Evolutionary conservation across 768 basidiomycete genomes (phyloP).

Genomic region (Lactarius indigo): DNA sequence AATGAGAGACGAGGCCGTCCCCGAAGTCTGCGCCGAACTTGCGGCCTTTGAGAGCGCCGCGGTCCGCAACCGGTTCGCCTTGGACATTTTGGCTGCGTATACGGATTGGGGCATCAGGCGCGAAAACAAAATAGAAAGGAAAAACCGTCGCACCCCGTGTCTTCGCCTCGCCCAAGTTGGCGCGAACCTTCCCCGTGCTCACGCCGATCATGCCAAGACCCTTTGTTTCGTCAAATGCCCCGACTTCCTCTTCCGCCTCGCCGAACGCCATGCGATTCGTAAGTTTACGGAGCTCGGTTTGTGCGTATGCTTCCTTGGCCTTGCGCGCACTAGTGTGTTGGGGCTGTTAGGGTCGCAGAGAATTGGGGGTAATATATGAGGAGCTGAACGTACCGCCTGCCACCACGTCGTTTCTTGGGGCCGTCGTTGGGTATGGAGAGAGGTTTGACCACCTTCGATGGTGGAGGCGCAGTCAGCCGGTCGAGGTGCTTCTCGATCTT

Average conservation of each 20-base stretch:
- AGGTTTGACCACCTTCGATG: slow-evolving; percentile 89
- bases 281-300: slow-evolving; percentile 93
- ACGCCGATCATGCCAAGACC: slow-evolving; percentile 96
- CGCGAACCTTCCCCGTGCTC: slow-evolving; percentile 84
- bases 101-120: slow-evolving; percentile 12
- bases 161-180: slow-evolving; percentile 82
- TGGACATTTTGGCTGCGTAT: slow-evolving; percentile 84
- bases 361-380: not conserved
- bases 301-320: slow-evolving; percentile 97
- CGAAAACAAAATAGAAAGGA: slow-evolving; percentile 6
- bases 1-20: slow-evolving; percentile 86
- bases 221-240: slow-evolving; percentile 96
- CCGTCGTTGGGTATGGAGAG: slow-evolving; percentile 94
- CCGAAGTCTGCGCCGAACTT: slow-evolving; percentile 56
- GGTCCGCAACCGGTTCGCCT: slow-evolving; percentile 87
- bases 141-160: slow-evolving; percentile 66
- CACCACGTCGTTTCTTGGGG: slow-evolving; percentile 92
- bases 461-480: slow-evolving; percentile 88
- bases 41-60: slow-evolving; percentile 78
- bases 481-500: slow-evolving; percentile 95
- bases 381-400: slow-evolving; percentile 65
- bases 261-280: slow-evolving; percentile 98
- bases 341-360: slow-evolving; percentile 5
- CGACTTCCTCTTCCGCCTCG: slow-evolving; percentile 92
- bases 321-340: slow-evolving; percentile 71